Base-by-base conservation (phyloP, 768 basidiomycete species). In the Termitomyces sp. region DNA sequence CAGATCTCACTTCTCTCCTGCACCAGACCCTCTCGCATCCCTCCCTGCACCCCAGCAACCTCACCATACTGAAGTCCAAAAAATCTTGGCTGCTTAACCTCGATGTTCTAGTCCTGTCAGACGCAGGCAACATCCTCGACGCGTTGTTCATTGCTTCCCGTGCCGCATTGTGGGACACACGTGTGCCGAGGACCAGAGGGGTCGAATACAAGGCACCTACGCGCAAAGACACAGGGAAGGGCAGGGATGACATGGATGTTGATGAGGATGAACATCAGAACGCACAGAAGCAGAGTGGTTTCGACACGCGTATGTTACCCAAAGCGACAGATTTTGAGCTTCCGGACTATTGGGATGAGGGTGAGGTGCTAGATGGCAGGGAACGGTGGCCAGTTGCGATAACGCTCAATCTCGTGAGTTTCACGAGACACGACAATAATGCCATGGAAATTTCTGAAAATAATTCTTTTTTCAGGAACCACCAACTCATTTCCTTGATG, bases 261-360 rank as follows among this genome's bases (percentile, higher is more conserved):
- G 84, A 88, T 57, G 67, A 75, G 34, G 72, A 71, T 8, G 52
- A 43, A 43, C 40, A 53, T 14, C 41, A 53, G 41, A 53, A 41
- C 3, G 28, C 40, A 5, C 40, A 41, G 28, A 63, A 68, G 17
- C 65, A 73, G 39, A 85, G 84, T 59, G 78, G 82, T 2, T 80
- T 89, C 40, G 83, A 84, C 61, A 87, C 84, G 16, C 74, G 82
- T 10, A 69, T 77, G 34, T 68, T 74, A 37, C 67, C 66, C 23
- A 69, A 69, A 9, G 88, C 84, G 11, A 81, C 83, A 9, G 93
- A 95, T 68, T 94, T 94, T 62, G 93, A 95, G 71, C 77, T 94
- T 21, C 79, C 84, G 11, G 92, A 95, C 67, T 89, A 86, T 59
- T 92, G 90, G 89, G 91, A 91, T 63, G 89, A 91, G 60, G 93